Evolutionary conservation across 2,329 filamentous ascomycete species (phyloP).

Genomic region (Colletotrichum sp.): DNA sequence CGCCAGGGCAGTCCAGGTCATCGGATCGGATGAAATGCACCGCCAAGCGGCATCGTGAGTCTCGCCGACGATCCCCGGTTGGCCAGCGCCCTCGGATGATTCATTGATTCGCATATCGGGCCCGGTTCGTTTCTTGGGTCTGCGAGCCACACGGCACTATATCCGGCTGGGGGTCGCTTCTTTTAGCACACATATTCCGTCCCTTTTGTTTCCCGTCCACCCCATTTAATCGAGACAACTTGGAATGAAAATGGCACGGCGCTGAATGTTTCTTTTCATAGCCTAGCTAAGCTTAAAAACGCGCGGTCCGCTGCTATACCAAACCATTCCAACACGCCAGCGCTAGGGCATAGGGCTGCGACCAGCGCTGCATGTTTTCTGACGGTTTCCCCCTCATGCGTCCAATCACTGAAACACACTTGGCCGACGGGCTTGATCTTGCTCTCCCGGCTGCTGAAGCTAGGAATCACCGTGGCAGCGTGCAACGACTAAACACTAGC

Average conservation of each 20-base stretch:
- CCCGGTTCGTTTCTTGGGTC: neutral
- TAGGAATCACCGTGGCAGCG: neutral
- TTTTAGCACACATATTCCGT: neutral
- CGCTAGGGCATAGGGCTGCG: conserved; percentile 4
- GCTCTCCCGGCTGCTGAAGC: neutral
- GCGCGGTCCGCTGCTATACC: neutral
- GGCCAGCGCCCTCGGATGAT: neutral
- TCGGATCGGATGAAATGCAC: conserved; percentile 16
- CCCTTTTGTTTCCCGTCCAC: neutral
- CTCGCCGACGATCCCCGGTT: neutral
- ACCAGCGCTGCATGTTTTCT: conserved; percentile 4
- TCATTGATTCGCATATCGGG: neutral
- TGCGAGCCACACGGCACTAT: neutral
- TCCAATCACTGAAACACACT: conserved; percentile 15
- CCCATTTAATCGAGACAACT: neutral
- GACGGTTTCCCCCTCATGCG: neutral
- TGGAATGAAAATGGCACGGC: neutral
- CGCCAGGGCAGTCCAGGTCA: neutral
- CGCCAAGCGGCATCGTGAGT: conserved; percentile 1
- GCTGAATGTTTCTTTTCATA: neutral
- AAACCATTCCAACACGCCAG: neutral
- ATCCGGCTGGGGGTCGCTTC: neutral
- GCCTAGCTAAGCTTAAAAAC: neutral
- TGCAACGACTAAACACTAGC: neutral
- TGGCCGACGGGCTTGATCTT: neutral